Percentiles rank a stretch among this genome's conserved stretches.
Evolutionary conservation across 169 alveolate genomes (phyloP).

Genomic region (Plasmodium cynomolgi): DNA sequence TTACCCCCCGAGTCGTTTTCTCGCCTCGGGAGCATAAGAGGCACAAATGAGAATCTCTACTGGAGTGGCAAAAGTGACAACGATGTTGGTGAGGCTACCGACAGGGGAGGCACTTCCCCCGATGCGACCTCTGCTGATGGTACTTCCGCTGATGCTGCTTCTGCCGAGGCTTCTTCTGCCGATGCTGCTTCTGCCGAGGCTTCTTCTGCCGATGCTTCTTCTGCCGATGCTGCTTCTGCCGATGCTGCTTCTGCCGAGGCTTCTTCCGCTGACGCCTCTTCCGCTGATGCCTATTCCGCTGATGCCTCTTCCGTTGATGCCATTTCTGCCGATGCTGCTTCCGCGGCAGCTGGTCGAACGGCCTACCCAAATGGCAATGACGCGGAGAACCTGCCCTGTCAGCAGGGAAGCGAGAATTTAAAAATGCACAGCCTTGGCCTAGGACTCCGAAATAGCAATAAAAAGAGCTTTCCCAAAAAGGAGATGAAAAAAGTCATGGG

Average conservation of each 20-base stretch:
- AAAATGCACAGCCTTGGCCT: neutral
- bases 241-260: neutral
- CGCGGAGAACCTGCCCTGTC: neutral
- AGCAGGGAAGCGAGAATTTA: neutral
- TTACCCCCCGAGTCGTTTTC: neutral
- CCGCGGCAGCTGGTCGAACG: neutral
- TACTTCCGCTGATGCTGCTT: neutral
- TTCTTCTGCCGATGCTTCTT: neutral
- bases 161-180: neutral
- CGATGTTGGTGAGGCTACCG: neutral
- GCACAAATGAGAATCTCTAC: neutral
- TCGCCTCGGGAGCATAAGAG: neutral
- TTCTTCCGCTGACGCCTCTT: neutral
- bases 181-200: neutral
- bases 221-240: neutral
- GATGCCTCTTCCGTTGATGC: neutral
- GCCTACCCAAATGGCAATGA: neutral
- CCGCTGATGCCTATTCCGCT: neutral
- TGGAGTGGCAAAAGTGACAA: neutral
- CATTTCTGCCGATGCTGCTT: neutral
- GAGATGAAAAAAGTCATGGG: slow-evolving; percentile 41
- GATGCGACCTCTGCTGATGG: neutral
- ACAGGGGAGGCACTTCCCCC: neutral
- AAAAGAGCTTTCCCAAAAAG: neutral
- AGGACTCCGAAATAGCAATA: neutral